These are phyloP conservation scores for Parsonsia alboflavescens DNA, from an alignment of 257 asterid genomes.

Conservation along the genomic window DNA sequence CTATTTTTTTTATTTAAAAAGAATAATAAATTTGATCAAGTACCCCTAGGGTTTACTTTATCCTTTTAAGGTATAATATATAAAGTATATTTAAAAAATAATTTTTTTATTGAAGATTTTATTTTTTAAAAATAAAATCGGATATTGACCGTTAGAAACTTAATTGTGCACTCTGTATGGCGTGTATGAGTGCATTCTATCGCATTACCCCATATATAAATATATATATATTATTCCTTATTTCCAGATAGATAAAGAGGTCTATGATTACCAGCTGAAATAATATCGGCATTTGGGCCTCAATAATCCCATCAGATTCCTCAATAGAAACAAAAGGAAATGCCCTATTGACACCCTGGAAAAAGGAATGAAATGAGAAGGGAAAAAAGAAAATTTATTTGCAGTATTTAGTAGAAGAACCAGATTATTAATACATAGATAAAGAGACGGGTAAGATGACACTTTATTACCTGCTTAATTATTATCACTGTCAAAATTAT, in stretches of 20 bases:
- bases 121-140: too few species aligned
- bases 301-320: slow-evolving; percentile 75
- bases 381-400: neutral
- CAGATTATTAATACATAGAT: neutral
- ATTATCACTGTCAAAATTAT: neutral
- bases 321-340: slow-evolving; percentile 82
- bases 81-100: too few species aligned
- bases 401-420: neutral
- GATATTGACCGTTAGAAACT: too few species aligned
- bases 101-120: too few species aligned
- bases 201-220: too few species aligned
- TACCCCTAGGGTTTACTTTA: too few species aligned
- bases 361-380: slow-evolving; percentile 21
- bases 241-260: neutral
- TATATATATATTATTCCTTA: neutral
- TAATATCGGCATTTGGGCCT: slow-evolving; percentile 79
- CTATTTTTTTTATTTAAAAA: too few species aligned
- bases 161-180: too few species aligned
- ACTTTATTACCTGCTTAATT: neutral
- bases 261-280: slow-evolving; percentile 73
- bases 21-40: too few species aligned
- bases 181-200: too few species aligned
- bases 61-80: too few species aligned
- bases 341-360: slow-evolving; percentile 94
- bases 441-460: neutral